A percentile compares a stretch with the other conserved stretches of the same genome.
Evolutionary conservation across 257 asterid species (phyloP).

Genomic region (Nemophila menziesii): DNA sequence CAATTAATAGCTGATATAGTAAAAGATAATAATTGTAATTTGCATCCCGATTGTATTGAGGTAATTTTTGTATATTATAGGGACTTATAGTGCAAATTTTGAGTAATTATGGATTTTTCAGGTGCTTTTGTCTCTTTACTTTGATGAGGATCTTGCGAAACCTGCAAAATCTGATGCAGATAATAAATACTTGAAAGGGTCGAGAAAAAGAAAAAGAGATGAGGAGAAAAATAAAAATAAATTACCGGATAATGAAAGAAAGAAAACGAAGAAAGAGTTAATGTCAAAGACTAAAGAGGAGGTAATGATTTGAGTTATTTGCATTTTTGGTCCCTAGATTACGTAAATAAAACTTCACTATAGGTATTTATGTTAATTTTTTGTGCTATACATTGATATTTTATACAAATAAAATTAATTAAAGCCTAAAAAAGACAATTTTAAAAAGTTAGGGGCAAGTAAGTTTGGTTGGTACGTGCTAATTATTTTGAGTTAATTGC

Average conservation of each 20-base stretch:
- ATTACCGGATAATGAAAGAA: conserved; percentile 45
- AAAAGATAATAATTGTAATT: conserved; percentile 57
- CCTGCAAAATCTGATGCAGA: conserved; percentile 40
- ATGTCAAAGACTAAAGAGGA: conserved; percentile 73
- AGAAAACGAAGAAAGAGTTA: conserved; percentile 49
- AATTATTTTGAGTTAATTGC: too few relatives aligned
- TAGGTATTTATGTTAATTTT: too few relatives aligned
- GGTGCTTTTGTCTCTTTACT: conserved; percentile 64
- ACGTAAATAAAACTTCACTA: too few relatives aligned
- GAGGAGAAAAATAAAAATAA: conserved; percentile 48
- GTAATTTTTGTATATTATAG: too few relatives aligned
- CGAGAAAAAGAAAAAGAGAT: conserved; percentile 54
- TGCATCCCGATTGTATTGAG: conserved; percentile 90
- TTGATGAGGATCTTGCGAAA: conserved; percentile 84
- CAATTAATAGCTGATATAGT: conserved; percentile 73
- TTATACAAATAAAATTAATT: too few relatives aligned
- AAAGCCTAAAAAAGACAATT: too few relatives aligned
- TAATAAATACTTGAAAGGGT: conserved; percentile 33
- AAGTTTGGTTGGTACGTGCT: too few relatives aligned
- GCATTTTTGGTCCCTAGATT: too few relatives aligned
- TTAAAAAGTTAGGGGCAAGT: too few relatives aligned
- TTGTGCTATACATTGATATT: too few relatives aligned
- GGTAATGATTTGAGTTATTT: too few relatives aligned
- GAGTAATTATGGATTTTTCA: conserved; percentile 8
- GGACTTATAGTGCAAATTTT: neutral